Conservation (phyloP, 805 yeast genomes). For the Saccharomyces eubayanus region DNA sequence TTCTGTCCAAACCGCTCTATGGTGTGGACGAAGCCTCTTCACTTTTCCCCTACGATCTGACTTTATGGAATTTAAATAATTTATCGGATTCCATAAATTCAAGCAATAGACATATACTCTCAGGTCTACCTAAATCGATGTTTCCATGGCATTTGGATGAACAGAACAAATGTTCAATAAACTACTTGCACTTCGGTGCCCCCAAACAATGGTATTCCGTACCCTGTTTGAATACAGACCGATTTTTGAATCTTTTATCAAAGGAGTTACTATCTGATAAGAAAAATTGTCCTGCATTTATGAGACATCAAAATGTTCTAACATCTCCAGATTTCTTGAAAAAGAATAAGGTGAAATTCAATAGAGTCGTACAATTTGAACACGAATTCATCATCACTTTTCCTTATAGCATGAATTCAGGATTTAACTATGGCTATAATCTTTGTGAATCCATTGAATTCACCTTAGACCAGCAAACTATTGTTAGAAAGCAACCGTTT, state of each 20-base stretch:
- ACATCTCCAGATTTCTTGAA: constrained; percentile 59
- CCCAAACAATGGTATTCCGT: constrained; percentile 90
- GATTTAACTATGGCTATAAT: constrained; percentile 76
- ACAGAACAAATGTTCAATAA: constrained; percentile 76
- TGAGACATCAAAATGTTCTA: constrained; percentile 72
- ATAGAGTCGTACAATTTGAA: constrained; percentile 57
- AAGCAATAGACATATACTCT: constrained; percentile 60
- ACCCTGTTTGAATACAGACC: constrained; percentile 51
- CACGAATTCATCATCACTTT: constrained; percentile 74
- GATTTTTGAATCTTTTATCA: constrained; percentile 57
- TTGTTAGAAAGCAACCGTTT: background rate
- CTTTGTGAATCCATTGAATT: constrained; percentile 73
- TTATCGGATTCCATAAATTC: constrained; percentile 63
- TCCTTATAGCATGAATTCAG: constrained; percentile 83
- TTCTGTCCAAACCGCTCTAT: constrained; percentile 70
- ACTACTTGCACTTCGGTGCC: constrained; percentile 81
- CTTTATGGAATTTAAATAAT: constrained; percentile 67
- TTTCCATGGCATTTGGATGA: constrained; percentile 90
- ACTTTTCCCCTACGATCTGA: constrained; percentile 45
- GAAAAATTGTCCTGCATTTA: constrained; percentile 57
- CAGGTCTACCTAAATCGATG: constrained; percentile 83
- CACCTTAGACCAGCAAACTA: background rate
- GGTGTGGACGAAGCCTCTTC: constrained; percentile 83
- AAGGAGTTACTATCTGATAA: constrained; percentile 59
- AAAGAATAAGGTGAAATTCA: constrained; percentile 51